Evolutionary conservation across 441 rosid species (phyloP), one percentile per base, ranked within the genome.

Genomic region (Brassica balearica): DNA sequence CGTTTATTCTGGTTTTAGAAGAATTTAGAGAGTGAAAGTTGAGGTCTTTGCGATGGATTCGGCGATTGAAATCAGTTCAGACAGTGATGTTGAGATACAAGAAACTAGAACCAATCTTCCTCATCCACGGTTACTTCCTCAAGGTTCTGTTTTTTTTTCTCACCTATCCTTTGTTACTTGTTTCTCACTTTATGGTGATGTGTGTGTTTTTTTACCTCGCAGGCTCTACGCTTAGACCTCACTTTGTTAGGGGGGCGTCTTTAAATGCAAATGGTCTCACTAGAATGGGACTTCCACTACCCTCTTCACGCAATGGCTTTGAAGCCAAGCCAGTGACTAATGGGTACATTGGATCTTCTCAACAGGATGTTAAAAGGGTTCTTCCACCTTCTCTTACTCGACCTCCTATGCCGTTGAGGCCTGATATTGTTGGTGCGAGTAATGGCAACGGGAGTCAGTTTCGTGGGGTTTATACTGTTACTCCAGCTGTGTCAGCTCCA

Each of bases 281-380:
- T 53, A 84, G 75, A 66, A 68, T 61, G 78, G 89, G 84, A 84
- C 69, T 74, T 78, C 75, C 80, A 32, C n/a, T 4, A 36, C 41
- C 43, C 43, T 36, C 43, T 36, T 36, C 43, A 36, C 43, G 43
- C 43, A 36, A 64, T 75, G 78, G 69, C 81, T 65, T 77, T 56
- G 67, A 64, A 64, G 71, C 73, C 43, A 36, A 36, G 43, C 43
- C 43, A 36, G 11, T 36, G 43, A 36, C 43, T 8, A 36, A 36
- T 36, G 43, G 43, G 43, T 9, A 36, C 43, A 36, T 36, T 2
- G 43, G 43, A 36, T 23, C 27, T 29, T 88, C 92, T 58, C 91
- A 86, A 20, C 90, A 86, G 80, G 95, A 87, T 81, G 62, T 87
- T 38, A 88, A 82, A 80, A 87, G 93, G 85, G 83, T 88, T 46